These are phyloP conservation scores for Starmerella stigmatis DNA, from an alignment of 805 yeast genomes.

Conservation along the genomic window DNA sequence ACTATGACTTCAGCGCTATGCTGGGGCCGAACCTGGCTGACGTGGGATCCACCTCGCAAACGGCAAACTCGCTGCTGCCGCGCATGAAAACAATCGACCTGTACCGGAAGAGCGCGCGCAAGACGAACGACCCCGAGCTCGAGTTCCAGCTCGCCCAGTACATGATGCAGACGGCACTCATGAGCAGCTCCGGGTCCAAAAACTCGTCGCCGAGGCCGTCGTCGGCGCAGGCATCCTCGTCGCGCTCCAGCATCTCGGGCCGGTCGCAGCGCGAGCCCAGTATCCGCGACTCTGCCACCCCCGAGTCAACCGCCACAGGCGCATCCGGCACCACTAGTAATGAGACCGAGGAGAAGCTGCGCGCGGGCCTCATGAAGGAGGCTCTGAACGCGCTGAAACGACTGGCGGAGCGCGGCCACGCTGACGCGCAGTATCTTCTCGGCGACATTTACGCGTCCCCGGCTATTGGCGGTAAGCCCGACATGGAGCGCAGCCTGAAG, in stretches of 20 bases:
- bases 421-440: constrained; percentile 82
- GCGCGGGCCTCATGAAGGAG: constrained; percentile 56
- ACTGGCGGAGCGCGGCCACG: constrained; percentile 66
- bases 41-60: constrained; percentile 12
- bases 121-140: constrained; percentile 74
- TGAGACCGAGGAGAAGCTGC: background rate
- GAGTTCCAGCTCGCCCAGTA: constrained; percentile 85
- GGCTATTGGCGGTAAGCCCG: constrained; percentile 61
- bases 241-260: background rate
- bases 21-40: constrained; percentile 1
- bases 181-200: constrained; percentile 7
- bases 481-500: constrained; percentile 61
- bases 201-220: background rate
- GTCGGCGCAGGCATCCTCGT: background rate
- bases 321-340: no score
- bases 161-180: constrained; percentile 71
- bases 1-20: constrained; percentile 15
- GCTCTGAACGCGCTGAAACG: constrained; percentile 59
- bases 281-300: background rate
- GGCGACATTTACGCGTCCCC: constrained; percentile 88
- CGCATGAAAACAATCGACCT: constrained; percentile 75
- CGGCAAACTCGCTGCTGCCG: constrained; percentile 41
- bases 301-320: background rate
- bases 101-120: constrained; percentile 76
- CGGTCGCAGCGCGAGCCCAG: background rate